phyloP scores from a whole-genome alignment of 78 protist species.

The Dictyostelium citrinum region DNA sequence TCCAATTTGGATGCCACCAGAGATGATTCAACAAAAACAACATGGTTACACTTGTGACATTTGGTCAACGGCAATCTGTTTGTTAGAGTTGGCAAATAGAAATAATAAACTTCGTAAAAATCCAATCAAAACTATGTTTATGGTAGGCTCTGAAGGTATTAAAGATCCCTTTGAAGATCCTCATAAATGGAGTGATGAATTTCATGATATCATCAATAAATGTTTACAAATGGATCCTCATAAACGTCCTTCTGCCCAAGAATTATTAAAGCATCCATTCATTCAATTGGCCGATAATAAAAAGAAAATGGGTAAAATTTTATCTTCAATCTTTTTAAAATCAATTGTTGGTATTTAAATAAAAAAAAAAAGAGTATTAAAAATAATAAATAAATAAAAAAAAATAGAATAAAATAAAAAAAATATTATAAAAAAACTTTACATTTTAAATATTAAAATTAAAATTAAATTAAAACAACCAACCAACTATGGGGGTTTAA shows the following conservation, averaged over 20 bases:
- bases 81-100: slow-evolving; percentile 71
- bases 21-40: slow-evolving; percentile 58
- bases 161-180: slow-evolving; percentile 77
- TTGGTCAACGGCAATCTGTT: slow-evolving; percentile 70
- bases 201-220: slow-evolving; percentile 63
- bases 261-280: slow-evolving; percentile 75
- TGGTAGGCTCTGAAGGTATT: slow-evolving; percentile 78
- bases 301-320: slow-evolving; percentile 70
- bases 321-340: slow-evolving; percentile 69
- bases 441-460: no score
- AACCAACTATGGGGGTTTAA: no score
- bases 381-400: neutral
- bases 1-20: slow-evolving; percentile 83
- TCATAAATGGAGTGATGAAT: slow-evolving; percentile 33
- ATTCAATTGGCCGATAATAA: slow-evolving; percentile 30
- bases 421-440: no score
- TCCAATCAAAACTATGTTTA: slow-evolving; percentile 74
- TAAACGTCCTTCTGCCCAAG: slow-evolving; percentile 50
- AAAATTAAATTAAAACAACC: no score
- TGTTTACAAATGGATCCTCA: slow-evolving; percentile 47
- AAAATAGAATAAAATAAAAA: no score
- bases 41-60: slow-evolving; percentile 67
- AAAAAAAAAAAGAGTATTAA: neutral
- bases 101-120: slow-evolving; percentile 23
- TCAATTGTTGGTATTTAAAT: slow-evolving; percentile 65